phyloP scores from a whole-genome alignment of 1,284 basidiomycete genomes.

The Hypsizygus ulmarius region DNA sequence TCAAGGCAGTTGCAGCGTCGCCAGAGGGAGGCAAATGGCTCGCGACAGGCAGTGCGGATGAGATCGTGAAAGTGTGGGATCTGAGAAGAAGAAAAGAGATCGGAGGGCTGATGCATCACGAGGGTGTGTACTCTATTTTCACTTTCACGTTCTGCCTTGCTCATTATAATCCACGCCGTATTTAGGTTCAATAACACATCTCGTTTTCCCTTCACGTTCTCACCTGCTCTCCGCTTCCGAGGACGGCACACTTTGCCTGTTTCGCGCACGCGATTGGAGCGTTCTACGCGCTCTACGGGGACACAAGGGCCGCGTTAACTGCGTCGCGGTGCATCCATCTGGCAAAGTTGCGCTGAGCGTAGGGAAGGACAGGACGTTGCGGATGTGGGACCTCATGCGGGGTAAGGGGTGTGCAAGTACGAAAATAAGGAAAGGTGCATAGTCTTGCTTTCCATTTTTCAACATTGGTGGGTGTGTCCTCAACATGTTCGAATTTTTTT shows the following conservation, averaged over 20 bases:
- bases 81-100: constrained; percentile 87
- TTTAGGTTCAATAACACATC: constrained; percentile 85
- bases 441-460: constrained; percentile 14
- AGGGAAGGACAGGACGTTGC: constrained; percentile 84
- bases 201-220: constrained; percentile 85
- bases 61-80: constrained; percentile 98
- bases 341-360: constrained; percentile 90
- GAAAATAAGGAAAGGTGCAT: constrained; percentile 82
- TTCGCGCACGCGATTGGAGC: constrained; percentile 91
- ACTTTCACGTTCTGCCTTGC: not conserved
- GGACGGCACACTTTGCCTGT: constrained; percentile 87
- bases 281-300: constrained; percentile 87
- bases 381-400: constrained; percentile 99
- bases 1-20: constrained; percentile 85
- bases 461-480: not conserved
- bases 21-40: constrained; percentile 92
- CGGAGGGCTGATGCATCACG: constrained; percentile 89
- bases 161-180: not conserved
- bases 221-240: constrained; percentile 90
- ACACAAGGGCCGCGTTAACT: constrained; percentile 91
- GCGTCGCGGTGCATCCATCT: constrained; percentile 87
- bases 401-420: constrained; percentile 88
- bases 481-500: not conserved
- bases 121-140: constrained; percentile 58
- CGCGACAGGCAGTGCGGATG: constrained; percentile 91